A percentile compares a stretch with the other conserved stretches of the same genome.
These are phyloP conservation scores for Domatiomyces catenatus DNA, from an alignment of 2,329 filamentous ascomycete genomes.

Conservation along the genomic window DNA sequence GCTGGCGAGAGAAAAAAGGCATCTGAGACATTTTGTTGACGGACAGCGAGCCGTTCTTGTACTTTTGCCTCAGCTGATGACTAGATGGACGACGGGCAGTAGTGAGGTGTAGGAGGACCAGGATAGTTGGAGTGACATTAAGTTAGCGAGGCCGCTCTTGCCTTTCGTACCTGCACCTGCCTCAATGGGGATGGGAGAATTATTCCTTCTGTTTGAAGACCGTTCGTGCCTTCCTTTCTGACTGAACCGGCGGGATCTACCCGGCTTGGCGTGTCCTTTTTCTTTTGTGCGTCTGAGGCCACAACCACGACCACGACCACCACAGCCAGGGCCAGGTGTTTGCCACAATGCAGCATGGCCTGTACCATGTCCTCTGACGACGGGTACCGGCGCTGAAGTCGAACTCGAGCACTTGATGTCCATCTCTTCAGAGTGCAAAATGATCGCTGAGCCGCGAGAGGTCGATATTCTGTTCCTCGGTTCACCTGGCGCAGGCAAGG, in stretches of 20 bases:
- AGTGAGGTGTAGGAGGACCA: no score
- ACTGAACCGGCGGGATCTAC: background rate
- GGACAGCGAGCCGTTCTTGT: background rate
- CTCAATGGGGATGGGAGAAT: no score
- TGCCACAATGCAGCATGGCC: background rate
- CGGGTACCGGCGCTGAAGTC: background rate
- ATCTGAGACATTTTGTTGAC: background rate
- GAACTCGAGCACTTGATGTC: background rate
- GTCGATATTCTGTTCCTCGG: conserved; percentile 42
- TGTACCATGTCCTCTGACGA: background rate
- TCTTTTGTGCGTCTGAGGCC: no score
- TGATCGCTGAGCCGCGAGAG: background rate
- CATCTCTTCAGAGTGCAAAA: background rate
- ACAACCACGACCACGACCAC: background rate
- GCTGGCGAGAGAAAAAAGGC: background rate
- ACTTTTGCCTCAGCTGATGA: no score
- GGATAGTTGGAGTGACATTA: no score
- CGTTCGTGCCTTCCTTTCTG: background rate
- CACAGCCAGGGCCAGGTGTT: background rate
- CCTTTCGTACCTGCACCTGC: no score
- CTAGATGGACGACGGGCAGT: no score
- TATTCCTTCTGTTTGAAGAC: background rate
- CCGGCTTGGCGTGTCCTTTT: no score
- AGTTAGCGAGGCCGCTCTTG: no score
- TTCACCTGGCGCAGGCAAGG: conserved; percentile 45